These are phyloP conservation scores for Hirsutella minnesotensis DNA, from an alignment of 2,329 filamentous ascomycete species.

Conservation along the genomic window DNA sequence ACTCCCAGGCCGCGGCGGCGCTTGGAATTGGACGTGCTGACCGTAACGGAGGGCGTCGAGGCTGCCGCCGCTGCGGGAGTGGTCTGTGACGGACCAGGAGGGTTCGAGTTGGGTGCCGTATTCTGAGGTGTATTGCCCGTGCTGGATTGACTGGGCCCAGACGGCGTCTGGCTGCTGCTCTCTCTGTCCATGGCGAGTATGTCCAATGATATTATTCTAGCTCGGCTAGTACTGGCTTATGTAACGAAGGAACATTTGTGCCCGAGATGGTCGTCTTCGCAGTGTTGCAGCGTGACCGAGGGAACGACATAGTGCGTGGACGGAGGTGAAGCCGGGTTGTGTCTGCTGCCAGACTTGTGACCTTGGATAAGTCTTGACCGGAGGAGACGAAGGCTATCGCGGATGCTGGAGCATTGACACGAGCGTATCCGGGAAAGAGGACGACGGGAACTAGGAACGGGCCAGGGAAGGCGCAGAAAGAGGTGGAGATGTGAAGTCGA, in stretches of 20 bases:
- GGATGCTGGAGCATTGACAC: too few species aligned
- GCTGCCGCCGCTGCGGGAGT: slow-evolving; percentile 7
- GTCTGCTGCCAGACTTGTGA: not conserved
- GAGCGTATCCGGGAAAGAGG: too few species aligned
- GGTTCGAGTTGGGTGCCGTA: slow-evolving; percentile 10
- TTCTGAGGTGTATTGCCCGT: slow-evolving; percentile 22
- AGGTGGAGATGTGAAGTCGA: too few species aligned
- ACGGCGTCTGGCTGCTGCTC: slow-evolving; percentile 15
- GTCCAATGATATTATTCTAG: not conserved
- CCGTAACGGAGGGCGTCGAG: slow-evolving; percentile 5
- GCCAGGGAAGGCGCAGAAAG: too few species aligned
- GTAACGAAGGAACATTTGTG: not conserved
- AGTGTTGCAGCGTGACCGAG: not conserved
- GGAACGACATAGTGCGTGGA: slow-evolving; percentile 1
- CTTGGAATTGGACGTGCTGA: slow-evolving; percentile 27
- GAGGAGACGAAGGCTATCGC: too few species aligned
- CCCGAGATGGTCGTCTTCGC: not conserved
- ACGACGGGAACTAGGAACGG: too few species aligned
- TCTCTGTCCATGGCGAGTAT: slow-evolving; percentile 17
- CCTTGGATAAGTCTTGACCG: not conserved
- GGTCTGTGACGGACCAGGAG: slow-evolving; percentile 5
- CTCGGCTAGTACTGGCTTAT: not conserved
- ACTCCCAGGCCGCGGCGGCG: slow-evolving; percentile 41
- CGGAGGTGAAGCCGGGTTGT: not conserved
- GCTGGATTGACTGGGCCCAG: slow-evolving; percentile 17